Evolutionary conservation across 768 basidiomycete species (phyloP).

Genomic region (Lactifluus rugatus): DNA sequence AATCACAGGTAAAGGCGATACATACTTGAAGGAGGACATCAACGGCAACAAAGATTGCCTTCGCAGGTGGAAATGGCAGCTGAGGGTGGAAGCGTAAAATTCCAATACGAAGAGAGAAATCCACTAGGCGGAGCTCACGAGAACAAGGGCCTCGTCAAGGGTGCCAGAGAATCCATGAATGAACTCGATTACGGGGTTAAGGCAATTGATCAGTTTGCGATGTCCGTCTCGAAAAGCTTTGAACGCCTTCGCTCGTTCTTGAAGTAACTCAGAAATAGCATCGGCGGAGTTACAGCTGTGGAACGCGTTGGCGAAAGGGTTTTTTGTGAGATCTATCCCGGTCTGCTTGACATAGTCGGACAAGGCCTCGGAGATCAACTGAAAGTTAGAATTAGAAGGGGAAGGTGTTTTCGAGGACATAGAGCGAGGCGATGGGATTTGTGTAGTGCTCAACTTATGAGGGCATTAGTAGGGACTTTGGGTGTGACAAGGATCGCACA

Average conservation of each 20-base stretch:
- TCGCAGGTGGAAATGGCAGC: neutral
- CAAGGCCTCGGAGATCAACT: neutral
- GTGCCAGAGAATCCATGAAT: neutral
- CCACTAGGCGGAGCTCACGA: neutral
- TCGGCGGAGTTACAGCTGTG: neutral
- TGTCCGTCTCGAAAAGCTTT: neutral
- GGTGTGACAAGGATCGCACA: no score
- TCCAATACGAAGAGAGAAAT: neutral
- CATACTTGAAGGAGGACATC: neutral
- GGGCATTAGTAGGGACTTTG: neutral
- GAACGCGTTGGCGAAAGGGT: neutral
- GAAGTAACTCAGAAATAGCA: neutral
- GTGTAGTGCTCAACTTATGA: neutral
- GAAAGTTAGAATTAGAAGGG: neutral
- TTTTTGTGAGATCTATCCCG: neutral
- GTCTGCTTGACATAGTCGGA: neutral
- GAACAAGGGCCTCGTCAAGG: neutral
- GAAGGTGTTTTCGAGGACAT: neutral
- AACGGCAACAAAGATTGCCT: neutral
- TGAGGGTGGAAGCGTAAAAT: neutral
- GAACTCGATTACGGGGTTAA: neutral
- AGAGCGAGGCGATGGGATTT: neutral
- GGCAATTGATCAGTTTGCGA: neutral
- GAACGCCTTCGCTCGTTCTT: neutral
- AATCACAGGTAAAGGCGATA: neutral